A percentile compares a stretch with the other conserved stretches of the same genome.
These are phyloP conservation scores for Aspergillus nomiae DNA, from an alignment of 2,329 filamentous ascomycete species.

Conservation along the genomic window DNA sequence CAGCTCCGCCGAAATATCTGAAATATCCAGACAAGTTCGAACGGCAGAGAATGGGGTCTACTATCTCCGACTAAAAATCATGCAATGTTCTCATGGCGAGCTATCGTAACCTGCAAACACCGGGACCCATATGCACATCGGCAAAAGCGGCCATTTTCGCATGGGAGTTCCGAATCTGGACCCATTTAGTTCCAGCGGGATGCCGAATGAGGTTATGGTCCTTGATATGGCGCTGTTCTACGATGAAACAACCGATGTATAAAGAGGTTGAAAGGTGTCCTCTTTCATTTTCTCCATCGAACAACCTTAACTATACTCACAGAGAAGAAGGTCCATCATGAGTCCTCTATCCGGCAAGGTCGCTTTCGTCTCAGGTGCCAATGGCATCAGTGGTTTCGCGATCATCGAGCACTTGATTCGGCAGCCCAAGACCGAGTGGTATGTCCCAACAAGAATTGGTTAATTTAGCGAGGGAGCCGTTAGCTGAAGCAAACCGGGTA, in stretches of 20 bases:
- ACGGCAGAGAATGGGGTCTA: neutral
- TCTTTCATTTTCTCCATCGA: neutral
- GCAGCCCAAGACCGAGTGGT: slow-evolving; percentile 20
- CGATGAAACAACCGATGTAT: neutral
- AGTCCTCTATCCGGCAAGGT: slow-evolving; percentile 22
- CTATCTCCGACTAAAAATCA: neutral
- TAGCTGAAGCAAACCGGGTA: neutral
- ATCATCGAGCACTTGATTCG: slow-evolving; percentile 37
- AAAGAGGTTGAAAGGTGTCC: neutral
- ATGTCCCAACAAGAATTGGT: neutral
- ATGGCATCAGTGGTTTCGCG: slow-evolving; percentile 38
- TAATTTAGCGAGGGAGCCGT: neutral
- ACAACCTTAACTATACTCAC: neutral
- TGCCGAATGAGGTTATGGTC: neutral
- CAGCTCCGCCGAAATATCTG: neutral
- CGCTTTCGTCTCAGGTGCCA: slow-evolving; percentile 38
- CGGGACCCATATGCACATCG: neutral
- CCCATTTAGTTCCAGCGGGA: too few relatives aligned
- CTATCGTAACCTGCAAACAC: neutral
- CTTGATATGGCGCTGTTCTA: neutral
- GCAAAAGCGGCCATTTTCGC: neutral
- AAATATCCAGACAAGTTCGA: neutral
- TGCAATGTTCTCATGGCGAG: neutral
- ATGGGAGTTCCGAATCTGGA: neutral
- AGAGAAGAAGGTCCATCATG: neutral